A percentile compares a stretch with the other conserved stretches of the same genome.
Evolutionary conservation across 2,329 filamentous ascomycete genomes (phyloP).

Genomic region (Alternaria sp.): DNA sequence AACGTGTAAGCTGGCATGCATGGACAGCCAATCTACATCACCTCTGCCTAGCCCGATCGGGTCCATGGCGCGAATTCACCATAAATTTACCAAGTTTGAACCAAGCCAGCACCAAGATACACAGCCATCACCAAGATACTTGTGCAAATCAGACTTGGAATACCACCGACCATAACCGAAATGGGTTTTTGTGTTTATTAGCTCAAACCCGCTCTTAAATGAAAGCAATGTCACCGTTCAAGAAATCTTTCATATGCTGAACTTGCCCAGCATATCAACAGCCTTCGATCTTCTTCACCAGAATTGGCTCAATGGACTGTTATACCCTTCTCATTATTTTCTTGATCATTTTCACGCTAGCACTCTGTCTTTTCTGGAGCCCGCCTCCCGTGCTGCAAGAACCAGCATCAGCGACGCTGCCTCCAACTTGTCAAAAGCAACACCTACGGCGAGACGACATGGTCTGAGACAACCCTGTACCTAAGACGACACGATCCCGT

Average conservation of each 20-base stretch:
- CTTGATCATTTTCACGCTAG: background rate
- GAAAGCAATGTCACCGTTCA: no score
- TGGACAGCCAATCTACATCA: background rate
- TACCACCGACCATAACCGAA: background rate
- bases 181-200: no score
- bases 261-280: no score
- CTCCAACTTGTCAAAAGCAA: background rate
- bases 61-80: background rate
- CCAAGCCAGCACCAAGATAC: background rate
- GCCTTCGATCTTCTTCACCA: no score
- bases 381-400: background rate
- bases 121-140: constrained; percentile 1
- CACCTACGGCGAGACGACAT: no score
- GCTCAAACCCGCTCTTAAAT: no score
- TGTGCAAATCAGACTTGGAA: background rate
- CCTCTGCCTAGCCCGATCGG: background rate
- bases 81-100: background rate
- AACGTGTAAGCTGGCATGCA: background rate
- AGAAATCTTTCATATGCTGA: no score
- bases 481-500: no score
- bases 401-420: no score
- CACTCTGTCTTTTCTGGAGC: background rate
- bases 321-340: background rate
- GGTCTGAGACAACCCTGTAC: no score
- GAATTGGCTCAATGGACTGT: no score